A percentile compares a stretch with the other conserved stretches of the same genome.
Evolutionary conservation across 371 early-diverging fungal genomes (phyloP).

Genomic region (Actinomucor elegans): DNA sequence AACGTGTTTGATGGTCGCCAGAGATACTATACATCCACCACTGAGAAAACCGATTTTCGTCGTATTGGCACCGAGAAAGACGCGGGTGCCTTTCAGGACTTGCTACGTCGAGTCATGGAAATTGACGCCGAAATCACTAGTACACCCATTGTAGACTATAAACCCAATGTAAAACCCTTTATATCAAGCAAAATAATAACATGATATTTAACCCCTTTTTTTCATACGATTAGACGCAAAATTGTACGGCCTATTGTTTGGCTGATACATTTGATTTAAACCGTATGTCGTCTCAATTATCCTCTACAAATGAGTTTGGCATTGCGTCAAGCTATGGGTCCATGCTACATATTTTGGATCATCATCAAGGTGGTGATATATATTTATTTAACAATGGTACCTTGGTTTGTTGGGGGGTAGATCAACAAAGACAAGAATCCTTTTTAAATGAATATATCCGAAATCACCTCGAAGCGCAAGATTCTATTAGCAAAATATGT

Average conservation of each 20-base stretch:
- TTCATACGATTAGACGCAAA: constrained; percentile 30
- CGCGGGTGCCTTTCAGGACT: constrained; percentile 31
- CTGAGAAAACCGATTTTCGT: constrained; percentile 15
- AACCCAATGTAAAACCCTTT: constrained; percentile 19
- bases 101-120: constrained; percentile 33
- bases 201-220: neutral
- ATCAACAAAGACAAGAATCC: neutral
- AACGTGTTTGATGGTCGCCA: too few relatives aligned
- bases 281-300: neutral
- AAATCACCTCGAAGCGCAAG: neutral
- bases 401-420: constrained; percentile 25
- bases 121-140: constrained; percentile 31
- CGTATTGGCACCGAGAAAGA: constrained; percentile 27
- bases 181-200: neutral
- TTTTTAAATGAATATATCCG: constrained; percentile 6
- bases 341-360: constrained; percentile 17
- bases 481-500: too few relatives aligned
- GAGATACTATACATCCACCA: too few relatives aligned
- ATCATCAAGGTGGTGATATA: constrained; percentile 26
- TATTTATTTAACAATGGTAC: constrained; percentile 31
- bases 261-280: constrained; percentile 16
- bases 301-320: neutral
- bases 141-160: constrained; percentile 10
- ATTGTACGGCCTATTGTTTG: constrained; percentile 29
- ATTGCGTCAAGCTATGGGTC: constrained; percentile 3